A percentile compares a stretch with the other conserved stretches of the same genome.
Evolutionary conservation across 1,139 yeast species (phyloP).

Genomic region (Taphrina betulina): DNA sequence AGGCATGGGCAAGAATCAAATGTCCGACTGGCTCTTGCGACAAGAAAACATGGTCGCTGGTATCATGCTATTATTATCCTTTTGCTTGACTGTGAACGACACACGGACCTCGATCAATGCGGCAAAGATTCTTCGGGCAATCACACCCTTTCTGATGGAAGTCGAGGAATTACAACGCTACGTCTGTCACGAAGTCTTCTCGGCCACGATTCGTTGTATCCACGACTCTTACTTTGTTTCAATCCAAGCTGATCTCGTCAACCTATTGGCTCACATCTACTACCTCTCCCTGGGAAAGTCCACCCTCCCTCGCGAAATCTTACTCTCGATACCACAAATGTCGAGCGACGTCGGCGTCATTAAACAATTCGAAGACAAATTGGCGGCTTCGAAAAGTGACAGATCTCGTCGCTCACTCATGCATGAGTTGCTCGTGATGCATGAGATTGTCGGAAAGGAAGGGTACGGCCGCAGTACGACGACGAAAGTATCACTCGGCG

Average conservation of each 20-base stretch:
- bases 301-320: slow-evolving; percentile 30
- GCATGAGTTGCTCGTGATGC: slow-evolving; percentile 24
- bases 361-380: slow-evolving; percentile 24
- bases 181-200: slow-evolving; percentile 30
- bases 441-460: slow-evolving; percentile 27
- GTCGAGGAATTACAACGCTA: slow-evolving; percentile 22
- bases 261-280: slow-evolving; percentile 26
- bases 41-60: slow-evolving; percentile 22
- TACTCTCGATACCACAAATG: slow-evolving; percentile 23
- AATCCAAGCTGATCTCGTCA: slow-evolving; percentile 18
- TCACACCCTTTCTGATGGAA: slow-evolving; percentile 19
- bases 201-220: slow-evolving; percentile 29
- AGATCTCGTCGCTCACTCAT: slow-evolving; percentile 18
- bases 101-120: slow-evolving; percentile 30
- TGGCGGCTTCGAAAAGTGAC: slow-evolving; percentile 11
- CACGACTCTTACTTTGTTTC: slow-evolving; percentile 27
- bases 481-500: slow-evolving; percentile 11
- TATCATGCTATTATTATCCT: slow-evolving; percentile 12
- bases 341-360: slow-evolving; percentile 28
- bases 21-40: slow-evolving; percentile 27
- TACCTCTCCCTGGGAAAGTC: slow-evolving; percentile 26
- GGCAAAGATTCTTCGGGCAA: slow-evolving; percentile 19
- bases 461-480: slow-evolving; percentile 27
- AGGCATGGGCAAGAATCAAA: slow-evolving; percentile 3
- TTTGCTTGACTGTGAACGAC: slow-evolving; percentile 28